phyloP scores from a whole-genome alignment of 2,329 filamentous ascomycete genomes.

The Dactylellina sp. region DNA sequence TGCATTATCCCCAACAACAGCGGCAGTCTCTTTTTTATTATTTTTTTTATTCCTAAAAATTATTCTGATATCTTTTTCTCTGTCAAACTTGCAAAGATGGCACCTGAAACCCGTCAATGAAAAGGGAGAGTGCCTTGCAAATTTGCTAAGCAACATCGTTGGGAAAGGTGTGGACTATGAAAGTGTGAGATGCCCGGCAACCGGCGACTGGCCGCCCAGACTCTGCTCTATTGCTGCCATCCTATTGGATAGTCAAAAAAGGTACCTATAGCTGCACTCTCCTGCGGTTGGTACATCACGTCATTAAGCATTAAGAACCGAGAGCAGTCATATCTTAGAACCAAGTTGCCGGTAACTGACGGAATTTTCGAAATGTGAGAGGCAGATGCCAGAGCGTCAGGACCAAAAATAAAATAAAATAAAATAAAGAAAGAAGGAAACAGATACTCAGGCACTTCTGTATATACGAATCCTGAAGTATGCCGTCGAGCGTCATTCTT shows the following conservation, averaged over 20 bases:
- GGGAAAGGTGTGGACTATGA: too few relatives aligned
- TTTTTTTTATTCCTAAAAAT: neutral
- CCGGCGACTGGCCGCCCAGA: conserved; percentile 11
- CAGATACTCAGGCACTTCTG: conserved; percentile 9
- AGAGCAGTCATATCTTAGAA: conserved; percentile 34
- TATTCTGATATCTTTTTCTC: neutral
- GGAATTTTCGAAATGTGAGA: conserved; percentile 32
- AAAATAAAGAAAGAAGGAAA: conserved; percentile 17
- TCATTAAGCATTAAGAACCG: conserved; percentile 48
- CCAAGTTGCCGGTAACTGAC: conserved; percentile 55
- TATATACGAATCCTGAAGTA: neutral
- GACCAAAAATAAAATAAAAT: conserved; percentile 4
- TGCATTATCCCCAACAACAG: too few relatives aligned
- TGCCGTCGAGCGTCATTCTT: neutral
- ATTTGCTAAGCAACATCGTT: too few relatives aligned
- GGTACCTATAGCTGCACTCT: conserved; percentile 38
- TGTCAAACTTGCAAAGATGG: conserved; percentile 10
- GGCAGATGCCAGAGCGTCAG: too few relatives aligned
- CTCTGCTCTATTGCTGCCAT: neutral
- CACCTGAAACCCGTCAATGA: conserved; percentile 43
- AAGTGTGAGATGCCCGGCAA: too few relatives aligned
- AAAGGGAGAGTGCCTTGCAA: too few relatives aligned
- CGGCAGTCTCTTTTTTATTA: too few relatives aligned
- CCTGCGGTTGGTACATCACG: conserved; percentile 48
- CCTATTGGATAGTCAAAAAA: conserved; percentile 8